Percentiles rank a stretch among this genome's conserved stretches.
phyloP scores from a whole-genome alignment of 2,329 filamentous ascomycete genomes.

The Cladosporium sp. region DNA sequence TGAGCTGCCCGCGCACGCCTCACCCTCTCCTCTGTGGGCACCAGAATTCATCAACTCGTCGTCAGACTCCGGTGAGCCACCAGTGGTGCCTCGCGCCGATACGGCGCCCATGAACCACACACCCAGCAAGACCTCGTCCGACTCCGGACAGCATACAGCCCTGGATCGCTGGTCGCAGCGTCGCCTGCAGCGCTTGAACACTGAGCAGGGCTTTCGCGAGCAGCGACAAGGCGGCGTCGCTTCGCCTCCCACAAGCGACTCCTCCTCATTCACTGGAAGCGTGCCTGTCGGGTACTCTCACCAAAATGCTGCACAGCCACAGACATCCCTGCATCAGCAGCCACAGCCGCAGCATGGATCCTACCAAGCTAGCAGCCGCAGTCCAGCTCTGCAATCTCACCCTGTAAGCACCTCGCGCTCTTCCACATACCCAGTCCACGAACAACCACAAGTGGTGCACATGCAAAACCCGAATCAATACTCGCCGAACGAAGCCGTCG shows the following conservation, averaged over 20 bases:
- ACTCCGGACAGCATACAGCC: constrained; percentile 26
- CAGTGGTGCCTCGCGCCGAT: constrained; percentile 13
- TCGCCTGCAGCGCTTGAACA: constrained; percentile 35
- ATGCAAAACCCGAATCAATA: constrained; percentile 16
- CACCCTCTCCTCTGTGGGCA: constrained; percentile 12
- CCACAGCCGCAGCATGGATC: constrained; percentile 23
- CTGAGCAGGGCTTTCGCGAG: constrained; percentile 36
- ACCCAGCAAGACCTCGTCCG: constrained; percentile 31
- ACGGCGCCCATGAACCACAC: constrained; percentile 28
- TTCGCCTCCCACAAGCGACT: constrained; percentile 20
- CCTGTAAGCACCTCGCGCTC: constrained; percentile 18
- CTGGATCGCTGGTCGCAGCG: constrained; percentile 35
- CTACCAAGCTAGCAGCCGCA: constrained; percentile 11
- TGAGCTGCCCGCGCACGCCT: constrained; percentile 4
- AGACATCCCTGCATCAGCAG: constrained; percentile 26
- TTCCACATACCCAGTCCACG: constrained; percentile 14
- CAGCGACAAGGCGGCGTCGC: constrained; percentile 30
- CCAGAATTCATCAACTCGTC: constrained; percentile 11
- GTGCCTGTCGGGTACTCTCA: constrained; percentile 3
- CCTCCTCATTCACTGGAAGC: constrained; percentile 14
- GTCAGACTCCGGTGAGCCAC: constrained; percentile 2
- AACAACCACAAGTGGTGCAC: constrained; percentile 16
- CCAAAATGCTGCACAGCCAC: constrained; percentile 23
- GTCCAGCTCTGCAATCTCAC: constrained; percentile 23
- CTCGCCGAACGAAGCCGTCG: constrained; percentile 21